Evolutionary conservation across 768 basidiomycete species (phyloP).

Genomic region (Pulveroboletus ravenelii): DNA sequence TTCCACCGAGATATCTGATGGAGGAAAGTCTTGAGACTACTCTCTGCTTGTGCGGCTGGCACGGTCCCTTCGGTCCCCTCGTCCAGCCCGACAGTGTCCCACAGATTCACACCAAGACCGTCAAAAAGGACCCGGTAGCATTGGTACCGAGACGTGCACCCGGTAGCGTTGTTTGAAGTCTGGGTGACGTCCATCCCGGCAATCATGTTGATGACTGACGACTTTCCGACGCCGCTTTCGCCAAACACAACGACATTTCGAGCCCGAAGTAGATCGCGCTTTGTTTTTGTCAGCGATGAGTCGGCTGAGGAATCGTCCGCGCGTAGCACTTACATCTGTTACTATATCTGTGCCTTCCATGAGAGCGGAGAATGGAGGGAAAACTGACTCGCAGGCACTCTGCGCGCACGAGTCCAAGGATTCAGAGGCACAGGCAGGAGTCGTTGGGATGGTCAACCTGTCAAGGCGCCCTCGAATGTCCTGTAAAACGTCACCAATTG

Average conservation of each 20-base stretch:
- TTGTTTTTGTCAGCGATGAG: background rate
- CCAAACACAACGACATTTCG: constrained; percentile 40
- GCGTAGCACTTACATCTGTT: constrained; percentile 5
- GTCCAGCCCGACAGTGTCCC: constrained; percentile 32
- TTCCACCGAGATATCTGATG: constrained; percentile 23
- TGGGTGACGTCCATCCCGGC: constrained; percentile 21
- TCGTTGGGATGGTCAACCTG: constrained; percentile 11
- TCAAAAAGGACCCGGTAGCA: constrained; percentile 22
- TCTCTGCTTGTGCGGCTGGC: constrained; percentile 22
- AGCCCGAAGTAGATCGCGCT: constrained; percentile 5
- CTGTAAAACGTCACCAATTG: constrained; percentile 6
- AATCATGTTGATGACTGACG: constrained; percentile 40
- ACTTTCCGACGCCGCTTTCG: constrained; percentile 38
- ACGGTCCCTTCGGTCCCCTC: constrained; percentile 28
- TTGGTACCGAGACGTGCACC: constrained; percentile 32
- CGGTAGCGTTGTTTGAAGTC: constrained; percentile 28
- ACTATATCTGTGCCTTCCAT: constrained; percentile 8
- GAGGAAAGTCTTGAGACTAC: constrained; percentile 31
- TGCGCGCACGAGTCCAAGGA: constrained; percentile 1
- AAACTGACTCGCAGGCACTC: constrained; percentile 11
- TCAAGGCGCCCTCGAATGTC: constrained; percentile 4
- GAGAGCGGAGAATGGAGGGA: constrained; percentile 1
- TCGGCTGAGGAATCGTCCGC: background rate
- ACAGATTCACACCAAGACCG: constrained; percentile 21
- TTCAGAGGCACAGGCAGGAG: background rate